These are phyloP conservation scores for Prinsepia uniflora DNA, from an alignment of 306 rosid genomes.

Conservation along the genomic window DNA sequence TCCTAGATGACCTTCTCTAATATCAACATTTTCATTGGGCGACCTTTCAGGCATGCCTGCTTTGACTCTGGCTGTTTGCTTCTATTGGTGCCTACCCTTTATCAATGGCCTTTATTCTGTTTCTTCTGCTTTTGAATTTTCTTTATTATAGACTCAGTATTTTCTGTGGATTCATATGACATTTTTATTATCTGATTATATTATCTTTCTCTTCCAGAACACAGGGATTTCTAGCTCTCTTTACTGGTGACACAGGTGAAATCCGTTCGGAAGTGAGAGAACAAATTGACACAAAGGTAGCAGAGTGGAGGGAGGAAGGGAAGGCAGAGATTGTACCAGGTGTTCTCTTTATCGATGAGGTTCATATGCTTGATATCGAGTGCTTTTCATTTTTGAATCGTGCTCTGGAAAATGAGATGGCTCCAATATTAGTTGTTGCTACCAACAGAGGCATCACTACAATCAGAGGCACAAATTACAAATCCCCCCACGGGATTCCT, in stretches of 20 bases:
- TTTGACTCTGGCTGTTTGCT: conserved; percentile 37
- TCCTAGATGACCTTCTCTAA: conserved; percentile 59
- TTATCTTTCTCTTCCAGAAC: conserved; percentile 49
- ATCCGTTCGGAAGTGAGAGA: conserved; percentile 98
- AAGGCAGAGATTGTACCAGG: conserved; percentile 98
- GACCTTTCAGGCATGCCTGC: conserved; percentile 58
- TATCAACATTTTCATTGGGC: conserved; percentile 22
- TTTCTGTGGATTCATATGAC: neutral
- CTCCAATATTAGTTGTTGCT: conserved; percentile 93
- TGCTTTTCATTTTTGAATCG: conserved; percentile 94
- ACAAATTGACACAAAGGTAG: conserved; percentile 97
- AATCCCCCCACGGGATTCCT: conserved; percentile 95
- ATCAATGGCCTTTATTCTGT: too few relatives aligned
- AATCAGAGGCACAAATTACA: conserved; percentile 90
- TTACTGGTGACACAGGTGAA: conserved; percentile 98
- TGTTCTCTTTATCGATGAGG: conserved; percentile 93
- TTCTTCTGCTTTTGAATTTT: neutral
- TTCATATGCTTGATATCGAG: conserved; percentile 96
- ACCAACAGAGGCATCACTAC: conserved; percentile 94
- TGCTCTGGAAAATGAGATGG: conserved; percentile 94
- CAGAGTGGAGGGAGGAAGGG: conserved; percentile 99
- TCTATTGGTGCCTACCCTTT: conserved; percentile 42
- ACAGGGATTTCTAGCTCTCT: conserved; percentile 93
- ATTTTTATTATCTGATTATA: conserved; percentile 22
- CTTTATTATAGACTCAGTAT: neutral